Evolutionary conservation across 2,329 filamentous ascomycete genomes (phyloP), one percentile per base, ranked within the genome.

Genomic region (Cordyceps militaris): DNA sequence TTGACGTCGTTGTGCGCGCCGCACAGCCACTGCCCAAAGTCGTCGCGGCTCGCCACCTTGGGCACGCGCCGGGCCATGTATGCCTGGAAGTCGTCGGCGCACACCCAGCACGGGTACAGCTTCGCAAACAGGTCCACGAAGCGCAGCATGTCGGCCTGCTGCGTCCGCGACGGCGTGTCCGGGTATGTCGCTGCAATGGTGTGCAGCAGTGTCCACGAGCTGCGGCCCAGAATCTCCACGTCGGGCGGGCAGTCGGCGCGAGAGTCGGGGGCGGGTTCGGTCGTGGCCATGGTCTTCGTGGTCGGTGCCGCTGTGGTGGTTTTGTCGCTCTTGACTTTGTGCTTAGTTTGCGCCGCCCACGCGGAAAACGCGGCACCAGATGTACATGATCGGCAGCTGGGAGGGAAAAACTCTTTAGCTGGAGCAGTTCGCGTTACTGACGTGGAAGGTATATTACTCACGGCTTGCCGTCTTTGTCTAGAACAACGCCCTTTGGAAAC

Each of bases 31-130:
- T 77, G 77, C 24, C 89, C 89, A 71, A 94, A 91, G 65, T 91
- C 87, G 58, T 84, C 81, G 38, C 84, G 74, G 62, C 79, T 82
- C 40, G 73, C 76, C 9, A 82, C 75, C 61, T 71, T 71, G 40
- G 93, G 85, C 67, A 83, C 82, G 63, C 92, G 88, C 61, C 81
- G 80, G 61, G 77, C 79, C 76, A 97, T 86, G 80, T 93, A 97
- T 0, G 70, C 71, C 70, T 87, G 87, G 71, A 99, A 97, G 69
- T 97, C 93, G 60, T 93, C 88, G 34, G 92, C 94, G 72, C 94
- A 99, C 3, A 88, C 83, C 91, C 92, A 96, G 77, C 94, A 99
- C 4, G 94, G 94, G 69, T 99, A 99, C 21, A 97, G 74, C 64
- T 87, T 88, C 26, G 89, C 86, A 70, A 99, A 96, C 2, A 91